These are phyloP conservation scores for button mushroom (Agaricus bisporus) DNA, from an alignment of 768 basidiomycete genomes.

Conservation along the genomic window DNA sequence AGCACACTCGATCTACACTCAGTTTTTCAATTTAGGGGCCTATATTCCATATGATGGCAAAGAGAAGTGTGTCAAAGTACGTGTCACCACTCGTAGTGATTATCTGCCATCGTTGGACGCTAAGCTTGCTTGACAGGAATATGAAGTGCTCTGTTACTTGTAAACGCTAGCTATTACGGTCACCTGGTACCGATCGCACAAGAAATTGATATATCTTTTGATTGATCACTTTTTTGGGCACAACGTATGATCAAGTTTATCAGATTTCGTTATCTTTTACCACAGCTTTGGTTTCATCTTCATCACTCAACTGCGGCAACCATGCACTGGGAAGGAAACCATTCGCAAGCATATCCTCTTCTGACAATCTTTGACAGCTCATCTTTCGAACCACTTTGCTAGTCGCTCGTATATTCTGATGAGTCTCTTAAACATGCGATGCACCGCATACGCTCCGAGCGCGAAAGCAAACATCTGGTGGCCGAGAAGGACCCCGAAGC, in stretches of 20 bases:
- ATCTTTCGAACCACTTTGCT: constrained; percentile 27
- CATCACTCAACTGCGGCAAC: constrained; percentile 34
- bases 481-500: constrained; percentile 33
- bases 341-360: constrained; percentile 35
- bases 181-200: neutral
- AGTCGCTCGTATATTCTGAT: constrained; percentile 30
- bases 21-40: constrained; percentile 28
- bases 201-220: neutral
- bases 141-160: constrained; percentile 32
- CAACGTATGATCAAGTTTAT: constrained; percentile 18
- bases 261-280: constrained; percentile 41
- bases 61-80: constrained; percentile 48
- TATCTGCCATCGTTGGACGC: neutral
- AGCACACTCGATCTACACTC: neutral
- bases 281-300: constrained; percentile 25
- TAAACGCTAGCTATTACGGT: neutral
- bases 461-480: constrained; percentile 41
- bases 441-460: constrained; percentile 37
- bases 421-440: constrained; percentile 35
- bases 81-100: constrained; percentile 4
- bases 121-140: constrained; percentile 19
- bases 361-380: constrained; percentile 28
- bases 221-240: neutral
- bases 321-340: constrained; percentile 27
- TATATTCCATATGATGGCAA: constrained; percentile 47